Conservation (phyloP, 73 alveolate species). For the Vitrella brassicaformis region DNA sequence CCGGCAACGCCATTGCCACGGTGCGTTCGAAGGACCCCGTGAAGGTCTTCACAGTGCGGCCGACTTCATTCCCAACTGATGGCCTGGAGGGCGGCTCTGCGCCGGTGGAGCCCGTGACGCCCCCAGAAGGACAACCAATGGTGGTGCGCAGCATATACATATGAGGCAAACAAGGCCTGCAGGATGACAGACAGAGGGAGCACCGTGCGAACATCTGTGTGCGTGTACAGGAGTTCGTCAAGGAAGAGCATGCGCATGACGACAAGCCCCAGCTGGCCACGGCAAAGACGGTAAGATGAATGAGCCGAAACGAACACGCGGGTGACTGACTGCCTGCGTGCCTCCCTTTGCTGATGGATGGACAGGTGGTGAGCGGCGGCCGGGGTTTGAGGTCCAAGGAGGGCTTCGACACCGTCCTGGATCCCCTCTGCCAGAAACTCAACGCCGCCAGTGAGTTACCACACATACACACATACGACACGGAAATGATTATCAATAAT, state of each 20-base stretch:
- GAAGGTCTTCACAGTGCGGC: neutral
- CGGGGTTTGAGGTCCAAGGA: slow-evolving; percentile 69
- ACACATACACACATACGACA: too few relatives aligned
- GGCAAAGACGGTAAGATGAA: neutral
- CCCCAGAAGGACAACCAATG: too few relatives aligned
- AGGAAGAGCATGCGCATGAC: neutral
- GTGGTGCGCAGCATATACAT: too few relatives aligned
- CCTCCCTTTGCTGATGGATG: neutral
- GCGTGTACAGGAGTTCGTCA: neutral
- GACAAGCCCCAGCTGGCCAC: neutral
- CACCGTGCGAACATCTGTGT: too few relatives aligned
- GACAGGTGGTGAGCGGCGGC: slow-evolving; percentile 65
- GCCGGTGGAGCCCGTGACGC: neutral
- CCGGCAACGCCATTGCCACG: neutral
- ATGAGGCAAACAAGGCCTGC: too few relatives aligned
- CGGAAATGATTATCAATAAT: too few relatives aligned
- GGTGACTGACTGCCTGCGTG: neutral
- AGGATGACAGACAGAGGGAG: too few relatives aligned
- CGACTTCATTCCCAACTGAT: neutral
- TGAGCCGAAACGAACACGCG: too few relatives aligned
- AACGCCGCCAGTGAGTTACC: slow-evolving; percentile 29
- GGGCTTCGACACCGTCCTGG: slow-evolving; percentile 46
- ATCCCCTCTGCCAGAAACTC: slow-evolving; percentile 51
- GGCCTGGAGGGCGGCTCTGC: neutral
- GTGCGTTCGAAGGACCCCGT: neutral